Evolutionary conservation across 805 yeast genomes (phyloP).

Genomic region (Candida peoriensis): DNA sequence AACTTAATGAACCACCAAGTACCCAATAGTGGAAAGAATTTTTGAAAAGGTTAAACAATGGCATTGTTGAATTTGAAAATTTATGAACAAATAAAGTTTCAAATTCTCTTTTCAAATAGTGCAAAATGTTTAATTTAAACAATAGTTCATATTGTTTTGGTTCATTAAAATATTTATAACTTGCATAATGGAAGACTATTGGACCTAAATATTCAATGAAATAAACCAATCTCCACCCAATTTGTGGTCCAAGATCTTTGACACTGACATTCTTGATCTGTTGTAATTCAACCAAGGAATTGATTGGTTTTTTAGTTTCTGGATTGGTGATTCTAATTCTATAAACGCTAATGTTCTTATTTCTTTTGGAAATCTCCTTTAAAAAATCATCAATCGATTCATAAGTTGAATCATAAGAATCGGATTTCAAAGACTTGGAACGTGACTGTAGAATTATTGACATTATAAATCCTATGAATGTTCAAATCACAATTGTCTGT

Average conservation of each 20-base stretch:
- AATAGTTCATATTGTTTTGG: conserved; percentile 26
- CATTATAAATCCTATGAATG: conserved; percentile 6
- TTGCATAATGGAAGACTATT: conserved; percentile 66
- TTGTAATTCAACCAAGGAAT: conserved; percentile 10
- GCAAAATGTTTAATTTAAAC: conserved; percentile 52
- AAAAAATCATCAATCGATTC: conserved; percentile 36
- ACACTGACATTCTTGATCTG: conserved; percentile 42
- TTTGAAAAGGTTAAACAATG: conserved; percentile 77
- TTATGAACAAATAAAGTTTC: conserved; percentile 83
- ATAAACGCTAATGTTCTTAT: conserved; percentile 38
- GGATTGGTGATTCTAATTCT: conserved; percentile 48
- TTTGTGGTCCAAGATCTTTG: conserved; percentile 91
- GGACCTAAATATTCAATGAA: conserved; percentile 89
- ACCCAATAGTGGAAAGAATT: conserved; percentile 92
- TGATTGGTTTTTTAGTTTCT: conserved; percentile 14
- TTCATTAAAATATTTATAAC: conserved; percentile 39
- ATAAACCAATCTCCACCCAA: conserved; percentile 89
- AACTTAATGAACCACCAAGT: conserved; percentile 62
- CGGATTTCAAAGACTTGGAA: conserved; percentile 49
- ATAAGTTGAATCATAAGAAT: conserved; percentile 29
- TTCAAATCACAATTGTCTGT: too few relatives aligned
- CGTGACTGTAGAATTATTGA: conserved; percentile 50
- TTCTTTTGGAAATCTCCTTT: conserved; percentile 37
- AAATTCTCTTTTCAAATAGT: conserved; percentile 81
- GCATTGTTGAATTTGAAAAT: conserved; percentile 92